phyloP scores from a whole-genome alignment of 2,329 filamentous ascomycete species.

The Apiospora koreana region DNA sequence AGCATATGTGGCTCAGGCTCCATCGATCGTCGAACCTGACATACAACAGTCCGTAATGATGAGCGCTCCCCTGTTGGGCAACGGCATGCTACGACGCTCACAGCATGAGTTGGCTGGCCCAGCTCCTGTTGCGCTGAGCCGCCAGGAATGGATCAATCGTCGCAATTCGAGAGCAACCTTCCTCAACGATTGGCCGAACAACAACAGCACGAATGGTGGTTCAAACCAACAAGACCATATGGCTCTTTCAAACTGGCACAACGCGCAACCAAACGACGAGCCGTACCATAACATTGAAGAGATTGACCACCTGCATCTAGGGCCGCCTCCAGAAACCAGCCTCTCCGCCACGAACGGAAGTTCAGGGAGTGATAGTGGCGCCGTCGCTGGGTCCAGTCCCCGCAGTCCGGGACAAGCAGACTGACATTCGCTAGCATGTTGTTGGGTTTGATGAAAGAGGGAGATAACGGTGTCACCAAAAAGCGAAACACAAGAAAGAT shows the following conservation, averaged over 20 bases:
- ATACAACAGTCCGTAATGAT: not conserved
- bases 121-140: not conserved
- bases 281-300: not conserved
- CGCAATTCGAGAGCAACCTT: not conserved
- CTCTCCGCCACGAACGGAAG: too few relatives aligned
- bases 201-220: not conserved
- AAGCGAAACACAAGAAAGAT: not conserved
- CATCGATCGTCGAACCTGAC: not conserved
- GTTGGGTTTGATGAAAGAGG: not conserved
- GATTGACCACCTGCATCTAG: constrained; percentile 6
- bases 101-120: not conserved
- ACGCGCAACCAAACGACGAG: not conserved
- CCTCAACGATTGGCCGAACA: not conserved
- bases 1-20: not conserved
- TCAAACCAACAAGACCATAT: not conserved
- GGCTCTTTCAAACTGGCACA: not conserved
- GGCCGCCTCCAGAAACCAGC: not conserved
- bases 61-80: not conserved
- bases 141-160: not conserved
- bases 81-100: not conserved
- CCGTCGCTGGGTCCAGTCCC: not conserved
- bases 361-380: not conserved
- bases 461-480: not conserved
- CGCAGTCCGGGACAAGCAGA: not conserved
- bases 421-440: not conserved